Evolutionary conservation across 768 basidiomycete species (phyloP).

Genomic region (Glaciozyma antarctica): DNA sequence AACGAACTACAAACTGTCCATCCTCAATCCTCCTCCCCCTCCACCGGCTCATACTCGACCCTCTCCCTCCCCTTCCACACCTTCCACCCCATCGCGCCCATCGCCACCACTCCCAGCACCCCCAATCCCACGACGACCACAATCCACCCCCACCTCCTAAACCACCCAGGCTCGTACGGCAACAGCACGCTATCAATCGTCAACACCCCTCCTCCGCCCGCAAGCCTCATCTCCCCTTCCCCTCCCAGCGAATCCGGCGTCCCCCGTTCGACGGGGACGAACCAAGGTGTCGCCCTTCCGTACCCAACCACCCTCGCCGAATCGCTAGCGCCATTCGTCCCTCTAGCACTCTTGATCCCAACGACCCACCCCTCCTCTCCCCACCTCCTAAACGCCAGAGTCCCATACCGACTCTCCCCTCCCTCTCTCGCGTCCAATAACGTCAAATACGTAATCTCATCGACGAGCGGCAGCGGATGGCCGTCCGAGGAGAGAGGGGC

Average conservation of each 20-base stretch:
- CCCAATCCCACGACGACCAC: conserved; percentile 54
- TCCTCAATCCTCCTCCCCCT: conserved; percentile 45
- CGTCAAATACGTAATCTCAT: conserved; percentile 65
- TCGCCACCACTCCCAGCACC: conserved; percentile 60
- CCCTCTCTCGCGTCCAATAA: conserved; percentile 43
- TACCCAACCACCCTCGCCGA: conserved; percentile 39
- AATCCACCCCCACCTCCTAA: conserved; percentile 38
- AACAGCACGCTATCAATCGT: conserved; percentile 71
- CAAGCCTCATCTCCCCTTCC: conserved; percentile 41
- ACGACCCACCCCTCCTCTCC: conserved; percentile 42
- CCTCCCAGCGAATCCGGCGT: too few species aligned
- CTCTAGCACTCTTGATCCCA: conserved; percentile 43
- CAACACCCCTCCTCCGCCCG: conserved; percentile 65
- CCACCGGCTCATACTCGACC: conserved; percentile 81
- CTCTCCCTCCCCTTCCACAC: conserved; percentile 46
- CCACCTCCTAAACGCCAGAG: conserved; percentile 61
- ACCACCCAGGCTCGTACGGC: conserved; percentile 83
- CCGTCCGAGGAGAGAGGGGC: conserved; percentile 36
- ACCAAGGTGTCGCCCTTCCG: conserved; percentile 45
- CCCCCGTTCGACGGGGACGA: conserved; percentile 8
- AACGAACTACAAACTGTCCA: background rate
- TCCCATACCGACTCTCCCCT: conserved; percentile 63
- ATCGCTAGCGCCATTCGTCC: conserved; percentile 43
- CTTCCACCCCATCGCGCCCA: conserved; percentile 52
- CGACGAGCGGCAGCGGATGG: conserved; percentile 57